Evolutionary conservation across 352 stramenopile species (phyloP), one percentile per base, ranked within the genome.

Genomic region (Globisporangium polare): DNA sequence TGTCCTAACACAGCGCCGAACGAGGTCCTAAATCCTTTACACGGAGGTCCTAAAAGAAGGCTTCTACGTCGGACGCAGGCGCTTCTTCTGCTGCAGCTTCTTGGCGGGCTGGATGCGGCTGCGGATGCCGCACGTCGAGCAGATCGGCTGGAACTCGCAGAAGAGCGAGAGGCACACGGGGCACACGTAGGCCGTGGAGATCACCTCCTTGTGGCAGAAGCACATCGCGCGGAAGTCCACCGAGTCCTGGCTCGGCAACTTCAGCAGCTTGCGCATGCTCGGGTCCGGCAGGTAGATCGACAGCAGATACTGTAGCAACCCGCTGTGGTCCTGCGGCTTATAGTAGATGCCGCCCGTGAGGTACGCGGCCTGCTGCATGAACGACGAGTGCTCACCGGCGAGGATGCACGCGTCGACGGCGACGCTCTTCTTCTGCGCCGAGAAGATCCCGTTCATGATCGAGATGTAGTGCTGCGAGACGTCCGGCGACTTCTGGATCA

Each of bases 381-480:
- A 95, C 52, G 83, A 80, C 62, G 88, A 96, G 58, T 89, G 86
- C 29, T 94, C 85, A 3, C 69, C 52, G 15, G 72, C 66, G 42
- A 96, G 68, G 43, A 95, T 86, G 57, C 86, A 93, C 17, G 86
- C 82, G 59, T 96, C 88, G 18, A 96, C 82, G 24, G 83, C 74
- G 20, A 96, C 81, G 49, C 70, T 77, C 66, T 90, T 92, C 71
- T 96, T 96, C 63, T 96, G 86, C 1, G 88, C 88, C 42, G 88
- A 94, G 66, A 96, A 96, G 60, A 94, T 94, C 59, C 75, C 82
- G 63, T 96, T 96, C 88, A 96, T 96, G 69, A 94, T 90, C 13
- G 86, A 83, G 53, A 96, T 96, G 71, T 96, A 96, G 66, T 95
- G 86, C 67, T 84, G 77, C 43, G 88, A 89, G 56, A 94, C 83